Percentiles rank a stretch among this genome's conserved stretches.
These are phyloP conservation scores for Nannizziopsis barbatae DNA, from an alignment of 2,329 filamentous ascomycete genomes.

Conservation along the genomic window DNA sequence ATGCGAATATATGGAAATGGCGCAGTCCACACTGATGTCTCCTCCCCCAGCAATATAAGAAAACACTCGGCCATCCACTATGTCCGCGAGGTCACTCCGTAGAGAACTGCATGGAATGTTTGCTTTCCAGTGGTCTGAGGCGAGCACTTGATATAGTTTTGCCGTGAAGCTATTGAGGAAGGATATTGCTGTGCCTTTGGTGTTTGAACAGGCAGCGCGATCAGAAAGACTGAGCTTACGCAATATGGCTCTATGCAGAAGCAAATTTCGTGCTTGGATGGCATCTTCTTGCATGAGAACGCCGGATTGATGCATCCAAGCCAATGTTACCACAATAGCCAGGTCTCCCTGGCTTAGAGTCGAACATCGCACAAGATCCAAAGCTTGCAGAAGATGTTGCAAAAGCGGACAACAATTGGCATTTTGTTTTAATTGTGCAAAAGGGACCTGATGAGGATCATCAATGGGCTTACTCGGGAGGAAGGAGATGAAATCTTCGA, in stretches of 20 bases:
- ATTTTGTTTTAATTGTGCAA: no score
- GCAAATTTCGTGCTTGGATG: slow-evolving; percentile 12
- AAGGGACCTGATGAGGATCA: no score
- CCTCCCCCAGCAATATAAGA: slow-evolving; percentile 1
- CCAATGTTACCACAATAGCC: slow-evolving; percentile 15
- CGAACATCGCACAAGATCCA: neutral
- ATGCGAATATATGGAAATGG: slow-evolving; percentile 11
- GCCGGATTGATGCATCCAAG: slow-evolving; percentile 13
- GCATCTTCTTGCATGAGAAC: neutral
- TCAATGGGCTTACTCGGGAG: neutral
- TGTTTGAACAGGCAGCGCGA: slow-evolving; percentile 10
- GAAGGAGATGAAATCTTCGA: neutral
- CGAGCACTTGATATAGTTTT: slow-evolving; percentile 29
- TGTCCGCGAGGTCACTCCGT: slow-evolving; percentile 42
- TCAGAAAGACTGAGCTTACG: slow-evolving; percentile 17
- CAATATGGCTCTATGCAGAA: slow-evolving; percentile 19
- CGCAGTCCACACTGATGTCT: neutral
- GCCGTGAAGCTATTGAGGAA: slow-evolving; percentile 31
- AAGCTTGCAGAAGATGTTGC: neutral
- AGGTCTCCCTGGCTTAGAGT: slow-evolving; percentile 19
- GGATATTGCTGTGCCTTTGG: neutral
- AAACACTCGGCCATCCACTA: slow-evolving; percentile 40
- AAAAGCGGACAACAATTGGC: no score
- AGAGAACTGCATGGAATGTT: slow-evolving; percentile 18
- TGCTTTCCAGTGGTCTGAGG: slow-evolving; percentile 27